Percentiles rank a stretch among this genome's conserved stretches.
Evolutionary conservation across 169 alveolate species (phyloP).

Genomic region (Plasmodium chabaudi): DNA sequence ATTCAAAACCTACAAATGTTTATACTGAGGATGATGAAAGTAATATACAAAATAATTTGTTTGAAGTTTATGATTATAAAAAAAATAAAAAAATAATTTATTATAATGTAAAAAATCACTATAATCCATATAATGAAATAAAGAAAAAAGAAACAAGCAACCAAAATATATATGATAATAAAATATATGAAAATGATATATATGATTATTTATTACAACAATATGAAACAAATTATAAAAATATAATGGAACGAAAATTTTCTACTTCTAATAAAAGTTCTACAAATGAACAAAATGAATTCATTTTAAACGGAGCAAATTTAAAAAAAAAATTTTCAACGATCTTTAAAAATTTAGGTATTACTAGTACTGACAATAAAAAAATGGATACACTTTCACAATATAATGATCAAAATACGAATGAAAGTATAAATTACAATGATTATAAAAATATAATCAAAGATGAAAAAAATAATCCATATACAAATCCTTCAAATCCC

Average conservation of each 20-base stretch:
- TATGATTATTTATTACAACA: constrained; percentile 61
- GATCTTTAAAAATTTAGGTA: not conserved
- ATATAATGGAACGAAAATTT: constrained; percentile 9
- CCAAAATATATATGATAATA: constrained; percentile 2
- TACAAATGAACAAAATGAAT: constrained; percentile 15
- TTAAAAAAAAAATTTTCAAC: not conserved
- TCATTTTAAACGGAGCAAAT: constrained; percentile 3
- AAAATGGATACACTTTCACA: not conserved
- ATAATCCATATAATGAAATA: constrained; percentile 53
- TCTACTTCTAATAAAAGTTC: not conserved
- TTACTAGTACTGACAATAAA: not conserved
- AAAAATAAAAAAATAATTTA: constrained; percentile 47
- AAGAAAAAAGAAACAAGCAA: constrained; percentile 30
- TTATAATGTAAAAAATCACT: constrained; percentile 53
- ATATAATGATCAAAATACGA: not conserved
- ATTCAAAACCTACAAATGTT: not conserved
- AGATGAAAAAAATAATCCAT: not conserved
- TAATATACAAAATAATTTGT: constrained; percentile 18
- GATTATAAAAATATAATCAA: not conserved
- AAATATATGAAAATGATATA: constrained; percentile 55
- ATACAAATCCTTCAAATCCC: not conserved
- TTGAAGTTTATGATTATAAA: constrained; percentile 51
- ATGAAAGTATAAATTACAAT: not conserved
- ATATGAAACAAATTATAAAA: constrained; percentile 31
- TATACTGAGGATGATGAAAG: not conserved